Conservation (phyloP, 2,329 filamentous ascomycete species). For the Ilyonectria destructans region DNA sequence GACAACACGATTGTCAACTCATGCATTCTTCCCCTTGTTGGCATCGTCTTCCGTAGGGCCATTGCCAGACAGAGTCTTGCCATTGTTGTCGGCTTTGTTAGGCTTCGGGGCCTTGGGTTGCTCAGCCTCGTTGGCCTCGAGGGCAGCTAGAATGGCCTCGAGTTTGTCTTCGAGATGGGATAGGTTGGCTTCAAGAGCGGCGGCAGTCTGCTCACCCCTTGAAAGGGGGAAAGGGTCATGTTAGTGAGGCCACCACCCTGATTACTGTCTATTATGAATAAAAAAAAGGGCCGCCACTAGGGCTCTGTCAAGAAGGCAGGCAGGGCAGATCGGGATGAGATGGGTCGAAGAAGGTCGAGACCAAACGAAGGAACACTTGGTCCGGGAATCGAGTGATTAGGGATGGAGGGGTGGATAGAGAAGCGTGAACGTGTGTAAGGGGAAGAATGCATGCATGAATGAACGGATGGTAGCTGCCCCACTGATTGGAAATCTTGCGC, state of each 20-base stretch:
- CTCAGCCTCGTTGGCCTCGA: constrained; percentile 54
- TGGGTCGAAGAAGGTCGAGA: constrained; percentile 17
- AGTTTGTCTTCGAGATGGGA: constrained; percentile 69
- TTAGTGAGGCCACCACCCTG: constrained; percentile 36
- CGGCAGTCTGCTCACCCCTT: constrained; percentile 71
- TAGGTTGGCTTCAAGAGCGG: constrained; percentile 68
- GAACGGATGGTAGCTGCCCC: background rate
- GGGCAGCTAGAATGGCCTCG: constrained; percentile 68
- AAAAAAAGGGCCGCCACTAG: background rate
- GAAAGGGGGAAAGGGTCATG: constrained; percentile 27
- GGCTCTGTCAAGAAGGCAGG: background rate
- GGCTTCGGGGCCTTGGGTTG: constrained; percentile 8
- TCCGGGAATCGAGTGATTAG: background rate
- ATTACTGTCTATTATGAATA: constrained; percentile 11
- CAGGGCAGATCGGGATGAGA: constrained; percentile 1
- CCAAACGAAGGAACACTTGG: constrained; percentile 6
- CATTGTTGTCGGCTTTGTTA: constrained; percentile 4
- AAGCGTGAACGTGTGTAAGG: background rate
- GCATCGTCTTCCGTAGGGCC: constrained; percentile 12
- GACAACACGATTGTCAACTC: background rate
- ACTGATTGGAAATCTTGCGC: background rate
- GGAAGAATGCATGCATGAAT: background rate
- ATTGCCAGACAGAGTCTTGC: constrained; percentile 16
- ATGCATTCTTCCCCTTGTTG: constrained; percentile 21
- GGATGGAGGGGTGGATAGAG: constrained; percentile 1